These are phyloP conservation scores for Starmera stellimalicola DNA, from an alignment of 1,139 yeast species.

Conservation along the genomic window DNA sequence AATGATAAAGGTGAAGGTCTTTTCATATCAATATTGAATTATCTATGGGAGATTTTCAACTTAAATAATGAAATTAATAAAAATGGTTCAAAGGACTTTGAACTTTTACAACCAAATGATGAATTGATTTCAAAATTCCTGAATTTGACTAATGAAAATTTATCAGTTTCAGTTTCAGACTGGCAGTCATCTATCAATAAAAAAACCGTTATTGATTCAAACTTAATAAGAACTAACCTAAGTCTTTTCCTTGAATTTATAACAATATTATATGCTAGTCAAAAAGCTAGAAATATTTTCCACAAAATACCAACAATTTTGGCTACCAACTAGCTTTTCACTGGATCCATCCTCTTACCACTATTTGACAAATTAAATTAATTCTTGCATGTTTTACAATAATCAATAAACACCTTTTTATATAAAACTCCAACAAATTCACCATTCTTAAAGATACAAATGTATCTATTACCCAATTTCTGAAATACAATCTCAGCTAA, in stretches of 20 bases:
- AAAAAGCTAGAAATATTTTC: not conserved
- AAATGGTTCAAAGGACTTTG: not conserved
- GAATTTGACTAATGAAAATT: not conserved
- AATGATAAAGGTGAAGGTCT: not conserved
- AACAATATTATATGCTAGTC: conserved; percentile 1
- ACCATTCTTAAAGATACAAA: conserved; percentile 42
- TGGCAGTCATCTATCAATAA: not conserved
- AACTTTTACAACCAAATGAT: not conserved
- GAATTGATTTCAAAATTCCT: not conserved
- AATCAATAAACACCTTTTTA: conserved; percentile 47
- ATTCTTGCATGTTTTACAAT: conserved; percentile 11
- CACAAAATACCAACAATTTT: conserved; percentile 1
- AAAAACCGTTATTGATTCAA: not conserved
- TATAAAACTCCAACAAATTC: conserved; percentile 44
- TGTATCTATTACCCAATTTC: conserved; percentile 43
- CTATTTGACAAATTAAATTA: not conserved
- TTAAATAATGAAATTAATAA: not conserved
- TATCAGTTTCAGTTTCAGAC: not conserved
- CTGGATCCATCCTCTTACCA: too few species aligned
- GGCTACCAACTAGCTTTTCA: not conserved
- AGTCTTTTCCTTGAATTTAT: conserved; percentile 1
- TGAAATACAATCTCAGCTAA: conserved; percentile 47
- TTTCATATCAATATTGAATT: not conserved
- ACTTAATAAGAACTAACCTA: not conserved
- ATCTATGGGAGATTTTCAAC: conserved; percentile 1